Base-by-base conservation (phyloP, 768 basidiomycete genomes). In the Agrocybe chaxingu region DNA sequence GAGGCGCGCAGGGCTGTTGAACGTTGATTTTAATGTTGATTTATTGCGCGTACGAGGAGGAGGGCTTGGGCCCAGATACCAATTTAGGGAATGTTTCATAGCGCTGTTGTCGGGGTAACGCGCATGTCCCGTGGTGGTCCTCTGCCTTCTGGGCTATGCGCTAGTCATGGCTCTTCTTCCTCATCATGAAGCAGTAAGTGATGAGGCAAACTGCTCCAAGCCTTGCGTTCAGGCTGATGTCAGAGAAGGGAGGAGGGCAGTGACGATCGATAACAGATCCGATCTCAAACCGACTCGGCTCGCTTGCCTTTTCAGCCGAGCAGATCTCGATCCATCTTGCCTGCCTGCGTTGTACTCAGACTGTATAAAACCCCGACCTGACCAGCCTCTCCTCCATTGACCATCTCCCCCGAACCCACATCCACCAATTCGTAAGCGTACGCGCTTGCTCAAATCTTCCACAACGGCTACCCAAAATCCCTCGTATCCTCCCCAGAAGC, bases 141-240 rank as follows among this genome's bases (percentile, higher is more conserved):
- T 5, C 3, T 24, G 24, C 24, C 24, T 24, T 24, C 24, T 24
- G 24, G 24, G 24, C 24, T 24, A 5, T 24, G 24, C 24, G 24
- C 24, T 24, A 24, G 24, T 24, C 24, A 2, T 24, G 24, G 24
- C 24, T 24, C 24, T 24, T 24, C 24, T 24, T 24, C 24, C 24
- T 24, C 24, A 48, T 53, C 42, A 43, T 48, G 1, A 16, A 41
- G 47, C n/a, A 48, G 24, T 39, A 32, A 16, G 13, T 24, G 47
- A 45, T 54, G 52, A 49, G 37, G 38, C 35, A 53, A 40, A 41
- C 33, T 41, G 50, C 53, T 54, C 53, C 50, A 51, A 51, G 54
- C 50, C 50, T 55, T 45, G 45, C 45, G 48, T 41, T 24, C 33
- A 32, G 48, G 54, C 50, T 52, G 50, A 42, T 13, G 41, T 37